A percentile compares a stretch with the other conserved stretches of the same genome.
phyloP scores from a whole-genome alignment of 2,329 filamentous ascomycete genomes.

The Cucurbitaria berberidis region DNA sequence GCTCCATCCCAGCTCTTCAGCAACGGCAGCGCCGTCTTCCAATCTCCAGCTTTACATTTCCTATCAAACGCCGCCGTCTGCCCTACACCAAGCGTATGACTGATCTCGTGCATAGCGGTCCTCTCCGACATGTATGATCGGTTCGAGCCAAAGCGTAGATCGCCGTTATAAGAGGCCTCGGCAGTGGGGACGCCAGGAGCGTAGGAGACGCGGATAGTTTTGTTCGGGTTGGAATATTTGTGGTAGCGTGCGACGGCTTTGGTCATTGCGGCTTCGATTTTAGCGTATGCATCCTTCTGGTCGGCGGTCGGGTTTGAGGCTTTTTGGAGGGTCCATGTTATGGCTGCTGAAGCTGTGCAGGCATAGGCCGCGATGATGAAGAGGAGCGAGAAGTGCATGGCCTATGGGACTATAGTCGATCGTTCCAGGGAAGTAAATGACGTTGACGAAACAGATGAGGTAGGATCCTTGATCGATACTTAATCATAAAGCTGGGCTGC shows the following conservation, averaged over 20 bases:
- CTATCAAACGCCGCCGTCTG: slow-evolving; percentile 40
- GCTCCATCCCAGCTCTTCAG: slow-evolving; percentile 39
- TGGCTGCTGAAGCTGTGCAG: slow-evolving; percentile 26
- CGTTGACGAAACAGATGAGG: too few relatives aligned
- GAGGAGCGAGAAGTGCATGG: slow-evolving; percentile 31
- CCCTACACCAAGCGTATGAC: slow-evolving; percentile 42
- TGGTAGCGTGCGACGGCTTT: slow-evolving; percentile 37
- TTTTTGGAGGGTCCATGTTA: slow-evolving; percentile 38
- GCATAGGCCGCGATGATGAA: slow-evolving; percentile 27
- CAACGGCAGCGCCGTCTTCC: slow-evolving; percentile 42
- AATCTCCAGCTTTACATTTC: slow-evolving; percentile 39
- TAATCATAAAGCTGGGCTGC: background rate
- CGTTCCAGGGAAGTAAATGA: background rate
- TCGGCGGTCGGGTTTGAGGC: slow-evolving; percentile 38
- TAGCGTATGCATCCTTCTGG: slow-evolving; percentile 39
- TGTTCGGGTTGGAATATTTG: slow-evolving; percentile 30
- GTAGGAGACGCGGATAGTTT: slow-evolving; percentile 39
- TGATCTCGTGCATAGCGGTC: slow-evolving; percentile 46
- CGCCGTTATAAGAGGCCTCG: slow-evolving; percentile 45
- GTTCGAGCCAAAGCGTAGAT: slow-evolving; percentile 43
- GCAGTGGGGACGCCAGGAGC: slow-evolving; percentile 42
- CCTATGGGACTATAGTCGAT: background rate
- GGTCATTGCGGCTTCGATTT: slow-evolving; percentile 41
- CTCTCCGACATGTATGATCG: slow-evolving; percentile 44
- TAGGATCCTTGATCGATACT: background rate